A percentile compares a stretch with the other conserved stretches of the same genome.
phyloP scores from a whole-genome alignment of 176 grass and related monocot species.

The Aegilops umbellulata region DNA sequence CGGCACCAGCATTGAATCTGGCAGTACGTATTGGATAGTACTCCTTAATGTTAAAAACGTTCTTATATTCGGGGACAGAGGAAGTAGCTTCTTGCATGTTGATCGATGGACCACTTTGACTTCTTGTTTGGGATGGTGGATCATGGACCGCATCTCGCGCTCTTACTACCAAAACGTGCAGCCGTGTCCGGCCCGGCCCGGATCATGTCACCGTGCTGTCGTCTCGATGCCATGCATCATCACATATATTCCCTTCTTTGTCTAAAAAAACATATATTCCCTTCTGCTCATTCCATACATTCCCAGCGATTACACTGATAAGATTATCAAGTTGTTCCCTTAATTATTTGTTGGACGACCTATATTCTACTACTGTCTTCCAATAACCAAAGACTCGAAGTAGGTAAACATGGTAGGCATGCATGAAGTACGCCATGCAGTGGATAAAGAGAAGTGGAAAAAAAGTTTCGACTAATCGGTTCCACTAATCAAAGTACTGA shows the following conservation, averaged over 20 bases:
- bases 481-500: neutral
- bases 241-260: neutral
- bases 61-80: too few species aligned
- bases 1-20: neutral
- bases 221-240: neutral
- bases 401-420: neutral
- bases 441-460: neutral
- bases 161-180: neutral
- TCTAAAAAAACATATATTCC: neutral
- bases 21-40: neutral
- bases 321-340: neutral
- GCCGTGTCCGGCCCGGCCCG: neutral
- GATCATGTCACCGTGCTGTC: neutral
- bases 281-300: neutral
- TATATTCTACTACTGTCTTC: neutral
- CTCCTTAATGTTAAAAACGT: too few species aligned
- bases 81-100: neutral
- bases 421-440: slow-evolving; percentile 1
- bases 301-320: neutral
- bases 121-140: neutral
- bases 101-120: slow-evolving; percentile 3
- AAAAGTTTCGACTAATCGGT: neutral
- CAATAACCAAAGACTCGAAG: neutral
- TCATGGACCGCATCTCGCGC: neutral
- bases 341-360: neutral